phyloP scores from a whole-genome alignment of 345 rosid species.

The Stellera chamaejasme region DNA sequence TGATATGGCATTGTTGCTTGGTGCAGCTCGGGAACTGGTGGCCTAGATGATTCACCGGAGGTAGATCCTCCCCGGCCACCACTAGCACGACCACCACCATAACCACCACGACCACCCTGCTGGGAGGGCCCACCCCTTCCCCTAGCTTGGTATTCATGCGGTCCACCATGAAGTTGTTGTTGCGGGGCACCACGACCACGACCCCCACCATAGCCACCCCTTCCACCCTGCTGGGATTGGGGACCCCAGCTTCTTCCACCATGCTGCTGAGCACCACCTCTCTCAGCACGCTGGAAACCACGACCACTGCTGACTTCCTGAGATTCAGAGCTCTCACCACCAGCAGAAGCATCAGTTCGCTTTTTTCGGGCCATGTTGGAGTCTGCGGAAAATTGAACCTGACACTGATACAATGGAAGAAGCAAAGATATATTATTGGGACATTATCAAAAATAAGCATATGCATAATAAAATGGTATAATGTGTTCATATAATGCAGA shows the following conservation, averaged over 20 bases:
- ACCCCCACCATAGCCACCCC: slow-evolving; percentile 46
- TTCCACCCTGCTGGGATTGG: slow-evolving; percentile 57
- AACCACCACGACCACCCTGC: slow-evolving; percentile 58
- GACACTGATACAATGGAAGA: not conserved
- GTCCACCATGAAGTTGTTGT: slow-evolving; percentile 53
- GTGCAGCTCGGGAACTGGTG: slow-evolving; percentile 89
- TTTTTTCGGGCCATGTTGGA: slow-evolving; percentile 72
- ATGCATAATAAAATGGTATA: not conserved
- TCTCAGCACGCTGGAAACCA: slow-evolving; percentile 35
- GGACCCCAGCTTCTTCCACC: slow-evolving; percentile 59
- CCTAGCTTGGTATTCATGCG: slow-evolving; percentile 57
- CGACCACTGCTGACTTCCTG: slow-evolving; percentile 49
- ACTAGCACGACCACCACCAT: slow-evolving; percentile 27
- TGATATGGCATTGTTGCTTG: slow-evolving; percentile 76
- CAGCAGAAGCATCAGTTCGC: slow-evolving; percentile 49
- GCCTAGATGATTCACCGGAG: slow-evolving; percentile 51
- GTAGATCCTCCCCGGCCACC: slow-evolving; percentile 47
- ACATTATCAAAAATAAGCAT: not conserved
- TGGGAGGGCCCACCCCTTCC: slow-evolving; percentile 73
- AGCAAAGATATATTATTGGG: not conserved
- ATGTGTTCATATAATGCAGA: not conserved
- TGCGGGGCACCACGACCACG: slow-evolving; percentile 49
- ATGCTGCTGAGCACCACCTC: slow-evolving; percentile 32
- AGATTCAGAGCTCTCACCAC: slow-evolving; percentile 64
- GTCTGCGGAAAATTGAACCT: slow-evolving; percentile 10